phyloP scores from a whole-genome alignment of 139 green algal genomes.

The Yamagishiella unicocca region DNA sequence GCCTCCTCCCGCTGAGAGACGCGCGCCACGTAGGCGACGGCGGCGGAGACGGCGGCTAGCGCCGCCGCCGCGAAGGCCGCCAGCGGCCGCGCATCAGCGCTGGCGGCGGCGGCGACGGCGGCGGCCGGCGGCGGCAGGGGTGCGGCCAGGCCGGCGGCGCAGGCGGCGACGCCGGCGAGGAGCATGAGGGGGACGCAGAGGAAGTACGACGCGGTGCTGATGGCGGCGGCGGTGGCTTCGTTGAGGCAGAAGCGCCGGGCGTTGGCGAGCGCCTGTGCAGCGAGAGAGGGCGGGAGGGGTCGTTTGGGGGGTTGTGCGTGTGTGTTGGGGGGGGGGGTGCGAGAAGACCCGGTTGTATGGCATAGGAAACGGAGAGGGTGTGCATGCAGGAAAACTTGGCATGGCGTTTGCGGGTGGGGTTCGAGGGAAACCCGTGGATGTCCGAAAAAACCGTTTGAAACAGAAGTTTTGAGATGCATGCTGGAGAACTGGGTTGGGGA shows the following conservation, averaged over 20 bases:
- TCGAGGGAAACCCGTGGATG: no score
- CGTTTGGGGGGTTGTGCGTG: no score
- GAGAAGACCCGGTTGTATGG: no score
- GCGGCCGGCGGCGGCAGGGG: neutral
- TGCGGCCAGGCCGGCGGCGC: slow-evolving; percentile 27
- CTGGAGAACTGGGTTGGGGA: no score
- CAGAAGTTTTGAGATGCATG: no score
- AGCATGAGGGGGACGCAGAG: slow-evolving; percentile 42
- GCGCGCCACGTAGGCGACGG: neutral
- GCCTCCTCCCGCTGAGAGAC: no score
- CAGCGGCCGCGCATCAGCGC: slow-evolving; percentile 7
- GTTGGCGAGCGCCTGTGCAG: slow-evolving; percentile 44
- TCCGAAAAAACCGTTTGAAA: no score
- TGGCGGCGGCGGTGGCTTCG: slow-evolving; percentile 46
- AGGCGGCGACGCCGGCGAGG: neutral
- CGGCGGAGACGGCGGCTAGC: neutral
- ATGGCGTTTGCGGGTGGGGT: no score
- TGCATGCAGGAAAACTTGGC: no score
- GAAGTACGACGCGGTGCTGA: slow-evolving; percentile 26
- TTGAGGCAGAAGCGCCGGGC: slow-evolving; percentile 62
- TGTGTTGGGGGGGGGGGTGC: no score
- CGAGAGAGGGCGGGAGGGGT: no score
- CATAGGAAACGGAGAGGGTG: no score
- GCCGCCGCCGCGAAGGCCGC: neutral
- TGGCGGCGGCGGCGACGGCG: neutral